Conservation (phyloP, 2,329 filamentous ascomycete genomes). For the Penicillium sp. region DNA sequence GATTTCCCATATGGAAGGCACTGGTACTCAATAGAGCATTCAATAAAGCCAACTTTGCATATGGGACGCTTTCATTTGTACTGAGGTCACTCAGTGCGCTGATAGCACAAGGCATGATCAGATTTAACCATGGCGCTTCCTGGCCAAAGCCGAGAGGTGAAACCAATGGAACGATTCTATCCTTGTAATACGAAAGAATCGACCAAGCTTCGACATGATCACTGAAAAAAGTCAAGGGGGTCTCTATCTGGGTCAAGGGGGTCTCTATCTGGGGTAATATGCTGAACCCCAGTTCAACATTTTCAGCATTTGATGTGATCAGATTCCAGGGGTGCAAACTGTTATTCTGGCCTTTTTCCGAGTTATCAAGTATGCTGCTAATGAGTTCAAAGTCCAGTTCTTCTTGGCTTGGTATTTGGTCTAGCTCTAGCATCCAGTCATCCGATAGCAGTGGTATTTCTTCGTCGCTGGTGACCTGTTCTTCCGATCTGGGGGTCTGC, state of each 20-base stretch:
- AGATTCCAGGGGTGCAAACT: background rate
- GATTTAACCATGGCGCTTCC: slow-evolving; percentile 10
- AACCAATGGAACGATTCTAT: slow-evolving; percentile 13
- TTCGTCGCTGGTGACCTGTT: background rate
- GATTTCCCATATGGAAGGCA: slow-evolving; percentile 12
- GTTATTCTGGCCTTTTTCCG: background rate
- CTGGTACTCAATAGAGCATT: slow-evolving; percentile 16
- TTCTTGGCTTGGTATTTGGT: background rate
- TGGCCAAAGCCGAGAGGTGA: slow-evolving; percentile 12
- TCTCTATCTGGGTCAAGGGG: background rate
- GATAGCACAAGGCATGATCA: slow-evolving; percentile 15
- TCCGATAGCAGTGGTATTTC: background rate
- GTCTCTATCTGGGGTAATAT: background rate
- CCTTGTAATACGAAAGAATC: slow-evolving; percentile 18
- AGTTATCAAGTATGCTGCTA: background rate
- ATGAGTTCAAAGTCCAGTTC: background rate
- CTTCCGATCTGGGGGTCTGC: background rate
- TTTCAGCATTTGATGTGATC: background rate
- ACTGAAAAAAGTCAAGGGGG: background rate
- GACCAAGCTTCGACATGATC: slow-evolving; percentile 11
- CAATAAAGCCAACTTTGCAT: slow-evolving; percentile 8
- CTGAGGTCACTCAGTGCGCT: slow-evolving; percentile 10
- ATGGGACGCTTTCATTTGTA: background rate
- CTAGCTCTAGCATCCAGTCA: background rate
- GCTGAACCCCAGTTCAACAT: background rate